These are phyloP conservation scores for Leucosporidium creatinivorum DNA, from an alignment of 768 basidiomycete species.

Conservation along the genomic window DNA sequence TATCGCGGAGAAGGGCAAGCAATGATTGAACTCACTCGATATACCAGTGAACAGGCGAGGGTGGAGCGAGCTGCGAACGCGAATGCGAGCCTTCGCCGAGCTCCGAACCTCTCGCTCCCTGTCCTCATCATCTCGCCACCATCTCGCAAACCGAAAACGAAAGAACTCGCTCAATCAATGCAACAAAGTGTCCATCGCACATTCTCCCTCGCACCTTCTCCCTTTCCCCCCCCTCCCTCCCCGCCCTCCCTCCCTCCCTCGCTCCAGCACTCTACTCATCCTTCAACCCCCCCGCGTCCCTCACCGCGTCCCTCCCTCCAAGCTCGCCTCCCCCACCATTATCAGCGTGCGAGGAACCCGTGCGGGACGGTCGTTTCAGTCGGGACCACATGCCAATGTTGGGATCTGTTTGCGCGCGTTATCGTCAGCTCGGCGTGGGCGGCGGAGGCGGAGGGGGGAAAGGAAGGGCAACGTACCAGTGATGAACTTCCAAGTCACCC, in stretches of 20 bases:
- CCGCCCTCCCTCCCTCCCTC: background rate
- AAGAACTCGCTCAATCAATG: no score
- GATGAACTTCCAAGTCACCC: slow-evolving; percentile 91
- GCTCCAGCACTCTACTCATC: slow-evolving; percentile 12
- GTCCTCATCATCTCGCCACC: no score
- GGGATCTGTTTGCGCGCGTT: slow-evolving; percentile 15
- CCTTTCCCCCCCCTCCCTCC: background rate
- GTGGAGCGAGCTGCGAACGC: no score
- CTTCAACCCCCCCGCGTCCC: slow-evolving; percentile 26
- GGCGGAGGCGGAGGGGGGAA: background rate
- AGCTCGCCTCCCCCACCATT: background rate
- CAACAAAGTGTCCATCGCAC: no score
- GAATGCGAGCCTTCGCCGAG: no score
- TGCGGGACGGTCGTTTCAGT: slow-evolving; percentile 1
- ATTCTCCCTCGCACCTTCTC: background rate
- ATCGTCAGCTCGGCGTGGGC: background rate
- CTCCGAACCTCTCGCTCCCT: no score
- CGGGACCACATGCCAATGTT: slow-evolving; percentile 27
- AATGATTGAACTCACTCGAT: no score
- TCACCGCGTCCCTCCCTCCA: slow-evolving; percentile 12
- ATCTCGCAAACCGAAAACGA: no score
- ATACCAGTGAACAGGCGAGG: no score
- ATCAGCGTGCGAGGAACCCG: no score
- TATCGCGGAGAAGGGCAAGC: no score
- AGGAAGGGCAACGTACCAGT: slow-evolving; percentile 51